These are phyloP conservation scores for Globisporangium paroecandrum DNA, from an alignment of 352 stramenopile species.

Conservation along the genomic window DNA sequence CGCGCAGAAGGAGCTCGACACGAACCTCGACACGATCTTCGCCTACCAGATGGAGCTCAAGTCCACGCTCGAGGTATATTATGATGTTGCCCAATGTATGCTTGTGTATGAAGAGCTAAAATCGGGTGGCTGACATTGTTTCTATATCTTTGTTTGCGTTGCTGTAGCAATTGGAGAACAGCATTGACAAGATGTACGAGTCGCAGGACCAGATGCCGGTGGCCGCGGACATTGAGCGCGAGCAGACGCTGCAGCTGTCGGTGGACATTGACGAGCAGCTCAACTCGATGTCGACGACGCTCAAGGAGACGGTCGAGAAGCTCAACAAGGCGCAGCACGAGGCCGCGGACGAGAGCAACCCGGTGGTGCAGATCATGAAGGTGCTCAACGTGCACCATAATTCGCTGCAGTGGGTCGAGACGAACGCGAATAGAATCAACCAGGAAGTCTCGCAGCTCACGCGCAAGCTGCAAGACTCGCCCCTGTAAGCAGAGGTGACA, in stretches of 20 bases:
- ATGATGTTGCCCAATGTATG: background rate
- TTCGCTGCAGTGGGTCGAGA: constrained; percentile 84
- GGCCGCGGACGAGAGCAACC: constrained; percentile 66
- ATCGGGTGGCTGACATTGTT: constrained; percentile 1
- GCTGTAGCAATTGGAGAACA: constrained; percentile 80
- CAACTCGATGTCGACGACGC: constrained; percentile 82
- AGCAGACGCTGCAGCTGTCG: constrained; percentile 83
- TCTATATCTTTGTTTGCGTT: background rate
- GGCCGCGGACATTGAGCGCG: constrained; percentile 80
- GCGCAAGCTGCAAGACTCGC: constrained; percentile 63
- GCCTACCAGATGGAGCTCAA: constrained; percentile 89
- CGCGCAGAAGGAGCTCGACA: constrained; percentile 82
- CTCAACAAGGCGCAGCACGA: constrained; percentile 82
- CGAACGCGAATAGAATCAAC: constrained; percentile 65
- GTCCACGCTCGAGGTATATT: constrained; percentile 74
- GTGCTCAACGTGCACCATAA: constrained; percentile 88
- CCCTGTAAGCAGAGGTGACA: constrained; percentile 32
- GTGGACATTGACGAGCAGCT: constrained; percentile 86
- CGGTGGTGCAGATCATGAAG: constrained; percentile 87
- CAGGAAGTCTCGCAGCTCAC: constrained; percentile 61
- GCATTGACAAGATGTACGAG: constrained; percentile 89
- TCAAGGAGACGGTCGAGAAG: constrained; percentile 87
- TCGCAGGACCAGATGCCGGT: constrained; percentile 82
- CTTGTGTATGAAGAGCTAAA: background rate
- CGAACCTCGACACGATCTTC: constrained; percentile 86